These are phyloP conservation scores for Daldinia bambusicola DNA, from an alignment of 495 filamentous ascomycete species.

Conservation along the genomic window DNA sequence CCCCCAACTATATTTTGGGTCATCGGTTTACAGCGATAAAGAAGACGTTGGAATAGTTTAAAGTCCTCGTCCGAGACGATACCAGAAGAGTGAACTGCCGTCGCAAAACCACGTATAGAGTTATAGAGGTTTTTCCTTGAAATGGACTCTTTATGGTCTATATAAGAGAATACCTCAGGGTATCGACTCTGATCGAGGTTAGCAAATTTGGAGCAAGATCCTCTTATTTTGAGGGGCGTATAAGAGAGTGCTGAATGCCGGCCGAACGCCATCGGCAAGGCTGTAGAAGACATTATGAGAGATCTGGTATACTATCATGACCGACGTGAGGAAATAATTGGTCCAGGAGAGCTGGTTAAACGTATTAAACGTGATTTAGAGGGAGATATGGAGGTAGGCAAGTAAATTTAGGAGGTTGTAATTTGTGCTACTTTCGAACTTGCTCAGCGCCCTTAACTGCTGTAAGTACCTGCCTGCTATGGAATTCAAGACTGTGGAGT, in stretches of 20 bases:
- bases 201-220: conserved; percentile 36
- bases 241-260: conserved; percentile 23
- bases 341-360: neutral
- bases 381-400: neutral
- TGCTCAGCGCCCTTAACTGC: neutral
- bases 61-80: conserved; percentile 10
- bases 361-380: neutral
- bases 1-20: neutral
- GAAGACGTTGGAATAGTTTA: conserved; percentile 19
- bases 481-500: neutral
- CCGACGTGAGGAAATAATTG: neutral
- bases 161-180: conserved; percentile 3
- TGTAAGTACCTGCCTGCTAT: no score
- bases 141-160: neutral
- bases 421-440: neutral
- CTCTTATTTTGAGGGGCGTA: conserved; percentile 19
- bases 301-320: conserved; percentile 15
- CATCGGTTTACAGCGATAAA: neutral
- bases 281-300: conserved; percentile 31
- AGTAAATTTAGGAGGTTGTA: neutral
- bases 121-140: neutral
- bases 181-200: conserved; percentile 34
- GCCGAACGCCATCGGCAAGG: conserved; percentile 21
- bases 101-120: conserved; percentile 6
- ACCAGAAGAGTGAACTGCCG: neutral